Conservation (phyloP, 208 protist species). For the Leptomonas pyrrhocoris region DNA sequence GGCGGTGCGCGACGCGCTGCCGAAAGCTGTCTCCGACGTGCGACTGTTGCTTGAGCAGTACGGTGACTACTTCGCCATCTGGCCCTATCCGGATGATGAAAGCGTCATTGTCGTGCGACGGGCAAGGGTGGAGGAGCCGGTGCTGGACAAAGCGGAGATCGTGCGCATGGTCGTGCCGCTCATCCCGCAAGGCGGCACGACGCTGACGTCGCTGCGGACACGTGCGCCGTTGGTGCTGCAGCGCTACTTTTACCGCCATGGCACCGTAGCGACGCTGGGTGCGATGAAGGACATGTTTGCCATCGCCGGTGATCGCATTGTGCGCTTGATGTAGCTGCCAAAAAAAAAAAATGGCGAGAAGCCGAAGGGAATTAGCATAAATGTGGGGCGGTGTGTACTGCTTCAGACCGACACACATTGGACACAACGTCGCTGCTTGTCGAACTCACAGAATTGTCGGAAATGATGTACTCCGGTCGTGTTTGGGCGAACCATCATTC, state of each 20-base stretch:
- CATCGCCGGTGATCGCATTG: constrained; percentile 68
- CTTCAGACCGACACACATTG: no score
- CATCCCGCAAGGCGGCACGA: constrained; percentile 70
- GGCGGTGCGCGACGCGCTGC: constrained; percentile 69
- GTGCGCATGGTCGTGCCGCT: constrained; percentile 65
- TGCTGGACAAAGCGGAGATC: constrained; percentile 57
- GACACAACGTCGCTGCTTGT: no score
- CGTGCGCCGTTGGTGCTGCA: constrained; percentile 80
- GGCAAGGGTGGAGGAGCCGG: constrained; percentile 66
- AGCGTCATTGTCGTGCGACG: constrained; percentile 73
- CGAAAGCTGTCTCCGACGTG: constrained; percentile 42
- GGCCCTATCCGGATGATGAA: constrained; percentile 78
- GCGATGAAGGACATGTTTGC: constrained; percentile 66
- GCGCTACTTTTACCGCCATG: constrained; percentile 77
- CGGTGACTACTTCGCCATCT: constrained; percentile 75
- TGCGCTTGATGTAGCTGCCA: constrained; percentile 48
- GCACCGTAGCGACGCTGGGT: constrained; percentile 60
- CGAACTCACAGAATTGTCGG: no score
- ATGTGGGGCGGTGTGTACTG: no score
- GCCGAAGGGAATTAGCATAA: background rate
- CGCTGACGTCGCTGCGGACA: constrained; percentile 46
- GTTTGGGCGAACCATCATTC: no score
- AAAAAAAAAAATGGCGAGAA: background rate
- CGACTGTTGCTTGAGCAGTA: constrained; percentile 48
- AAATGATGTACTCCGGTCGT: no score